Base-by-base conservation (phyloP, 2,329 filamentous ascomycete genomes). In the Dryadomyces sulphureus region DNA sequence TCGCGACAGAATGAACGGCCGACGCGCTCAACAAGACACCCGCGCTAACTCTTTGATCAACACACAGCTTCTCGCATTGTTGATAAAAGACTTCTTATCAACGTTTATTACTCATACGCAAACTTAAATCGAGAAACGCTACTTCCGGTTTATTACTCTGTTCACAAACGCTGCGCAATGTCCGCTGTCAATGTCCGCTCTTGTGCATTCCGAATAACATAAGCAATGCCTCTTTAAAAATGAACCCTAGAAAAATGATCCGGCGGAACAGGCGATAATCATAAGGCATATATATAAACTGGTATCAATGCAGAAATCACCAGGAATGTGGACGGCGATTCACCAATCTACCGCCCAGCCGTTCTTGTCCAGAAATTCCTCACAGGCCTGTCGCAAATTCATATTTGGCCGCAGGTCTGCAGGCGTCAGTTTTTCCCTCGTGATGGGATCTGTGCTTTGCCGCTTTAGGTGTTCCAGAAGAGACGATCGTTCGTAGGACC, bases 321-420 rank as follows among this genome's bases (percentile, higher is more conserved):
- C 11, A 32, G 11, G 36, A 38, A 12, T 14, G 3, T 34, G 8
- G 19, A 21, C 2, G 14, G 16, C 7, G 7, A 21, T 8, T 48
- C 67, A 94, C 82, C 84, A 96, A 60, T 95, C 89, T 35, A 84
- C 88, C 1, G 88, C 87, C 85, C 92, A 94, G 9, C 87, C 89
- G 56, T 94, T 95, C 54, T 84, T 69, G 24, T 84, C 73, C 48
- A 95, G 66, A 56, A 94, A 96, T 54, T 92, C 84, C 40, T 84
- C 52, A 21, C 49, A 52, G 2, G 52, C 90, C 45, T 84, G 75
- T 60, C 81, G 86, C 48, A 96, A 67, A 1, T 75, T 82, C 39
- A 93, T 70, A 59, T 96, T 96, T 0, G 86, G 82, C 38, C 88
- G 71, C 45, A 96, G 62, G 39, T 95, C 87, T 1, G 69, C 65